Base-by-base conservation (phyloP, 805 yeast genomes). In the Kodamaea laetipori region DNA sequence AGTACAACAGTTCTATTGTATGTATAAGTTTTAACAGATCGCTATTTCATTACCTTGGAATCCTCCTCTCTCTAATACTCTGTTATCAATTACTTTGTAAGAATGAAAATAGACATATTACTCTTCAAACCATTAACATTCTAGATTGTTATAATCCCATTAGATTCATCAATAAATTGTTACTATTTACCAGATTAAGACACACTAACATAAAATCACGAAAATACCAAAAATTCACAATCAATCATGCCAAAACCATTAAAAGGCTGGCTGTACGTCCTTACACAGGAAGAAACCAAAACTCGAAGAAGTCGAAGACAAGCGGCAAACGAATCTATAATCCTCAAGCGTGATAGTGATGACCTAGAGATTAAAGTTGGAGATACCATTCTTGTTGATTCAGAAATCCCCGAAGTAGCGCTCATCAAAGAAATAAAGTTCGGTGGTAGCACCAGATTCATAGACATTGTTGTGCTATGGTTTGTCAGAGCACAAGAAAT, bases 291-390 rank as follows among this genome's bases (percentile, higher is more conserved):
- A 4, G 4, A 15, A 13, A 30, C 34, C 34, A 30, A 30, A 21
- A 13, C 36, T 28, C 18, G 25, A 12, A 9, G 41, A 27, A 37
- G 34, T 10, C 7, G 43, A 17, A 33, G 19, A 34, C 16, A 52
- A 55, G 23, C 40, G 58, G 16, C 39, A 58, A 40, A 44, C 11
- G 39, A 39, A 11, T 16, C 39, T 7, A 39, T 47, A 26, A 46
- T 39, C 11, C 35, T 59, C 3, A 37, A 39, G 16, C 42, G 62
- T 23, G 58, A 55, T 6, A 32, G 43, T 0, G 86, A 80, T 57
- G 76, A 70, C 2, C 47, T 80, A 27, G 74, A 67, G 36, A 51
- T 84, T 15, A 66, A 67, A 18, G 67, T 69, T 7, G 90, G 90
- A 3, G 82, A 78, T 48, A 64, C 76, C 28, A 54, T 83, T 0